These are phyloP conservation scores for Phaeoacremonium minimum DNA, from an alignment of 2,329 filamentous ascomycete species.

Conservation along the genomic window DNA sequence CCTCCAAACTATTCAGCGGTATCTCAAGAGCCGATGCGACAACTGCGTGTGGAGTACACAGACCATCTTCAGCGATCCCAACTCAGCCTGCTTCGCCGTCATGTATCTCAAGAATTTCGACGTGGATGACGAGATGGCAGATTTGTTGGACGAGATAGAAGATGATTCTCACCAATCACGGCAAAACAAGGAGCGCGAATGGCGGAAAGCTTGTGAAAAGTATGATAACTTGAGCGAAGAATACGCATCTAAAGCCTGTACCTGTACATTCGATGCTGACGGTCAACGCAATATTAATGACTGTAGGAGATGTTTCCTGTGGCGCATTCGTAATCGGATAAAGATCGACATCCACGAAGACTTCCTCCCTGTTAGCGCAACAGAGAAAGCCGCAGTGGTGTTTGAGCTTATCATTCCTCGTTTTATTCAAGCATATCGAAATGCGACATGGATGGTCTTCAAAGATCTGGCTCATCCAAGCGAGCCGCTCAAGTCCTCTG, in stretches of 20 bases:
- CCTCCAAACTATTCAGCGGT: conserved; percentile 39
- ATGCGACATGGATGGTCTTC: conserved; percentile 34
- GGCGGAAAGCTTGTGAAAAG: conserved; percentile 16
- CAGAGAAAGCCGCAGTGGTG: conserved; percentile 21
- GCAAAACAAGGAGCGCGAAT: conserved; percentile 23
- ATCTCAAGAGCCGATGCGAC: conserved; percentile 33
- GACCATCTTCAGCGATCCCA: conserved; percentile 41
- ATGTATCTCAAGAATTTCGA: conserved; percentile 32
- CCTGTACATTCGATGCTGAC: conserved; percentile 18
- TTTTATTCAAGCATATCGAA: conserved; percentile 30
- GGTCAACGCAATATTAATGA: conserved; percentile 4
- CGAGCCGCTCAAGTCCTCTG: background rate
- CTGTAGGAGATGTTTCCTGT: conserved; percentile 22
- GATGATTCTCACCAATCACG: conserved; percentile 8
- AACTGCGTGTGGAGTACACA: conserved; percentile 12
- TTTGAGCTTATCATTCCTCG: conserved; percentile 35
- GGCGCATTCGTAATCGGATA: conserved; percentile 20
- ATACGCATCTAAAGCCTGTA: conserved; percentile 23
- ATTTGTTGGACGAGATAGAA: conserved; percentile 18
- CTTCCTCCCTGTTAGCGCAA: conserved; percentile 24
- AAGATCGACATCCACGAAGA: conserved; percentile 33
- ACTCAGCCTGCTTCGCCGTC: conserved; percentile 35
- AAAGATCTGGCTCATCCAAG: conserved; percentile 17
- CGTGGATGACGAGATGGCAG: conserved; percentile 10
- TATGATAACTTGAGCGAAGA: conserved; percentile 21